Percentiles rank a stretch among this genome's conserved stretches.
Evolutionary conservation across 108 stramenopile genomes (phyloP).

Genomic region (Seminavis robusta): DNA sequence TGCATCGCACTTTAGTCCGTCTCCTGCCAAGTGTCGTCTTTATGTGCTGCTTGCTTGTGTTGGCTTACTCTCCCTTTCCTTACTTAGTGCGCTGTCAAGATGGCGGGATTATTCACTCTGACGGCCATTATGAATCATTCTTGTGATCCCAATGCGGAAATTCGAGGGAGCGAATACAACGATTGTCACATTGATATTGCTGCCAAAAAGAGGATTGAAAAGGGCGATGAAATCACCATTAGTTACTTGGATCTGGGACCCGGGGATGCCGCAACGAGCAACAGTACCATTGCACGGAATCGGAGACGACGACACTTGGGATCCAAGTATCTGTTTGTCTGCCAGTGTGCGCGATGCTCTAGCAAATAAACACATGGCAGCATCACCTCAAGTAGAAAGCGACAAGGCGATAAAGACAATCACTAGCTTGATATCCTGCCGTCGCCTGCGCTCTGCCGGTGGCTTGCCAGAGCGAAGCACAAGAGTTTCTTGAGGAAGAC

Average conservation of each 20-base stretch:
- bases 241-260: constrained; percentile 37
- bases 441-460: no score
- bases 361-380: background rate
- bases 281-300: constrained; percentile 10
- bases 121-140: constrained; percentile 33
- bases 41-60: background rate
- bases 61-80: background rate
- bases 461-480: no score
- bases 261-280: background rate
- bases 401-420: no score
- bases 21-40: no score
- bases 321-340: constrained; percentile 51
- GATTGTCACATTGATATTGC: constrained; percentile 55
- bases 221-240: constrained; percentile 56
- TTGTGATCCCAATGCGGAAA: constrained; percentile 20
- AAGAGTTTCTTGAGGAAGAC: no score
- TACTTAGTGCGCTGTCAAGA: constrained; percentile 19
- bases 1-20: no score
- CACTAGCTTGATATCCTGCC: no score
- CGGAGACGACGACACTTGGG: constrained; percentile 34
- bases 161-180: constrained; percentile 38
- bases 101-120: constrained; percentile 39
- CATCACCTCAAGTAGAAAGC: no score
- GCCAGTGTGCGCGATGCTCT: constrained; percentile 34
- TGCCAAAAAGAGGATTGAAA: constrained; percentile 28